Evolutionary conservation across 1,284 basidiomycete genomes (phyloP).

Genomic region (Ceratobasidium sp.): DNA sequence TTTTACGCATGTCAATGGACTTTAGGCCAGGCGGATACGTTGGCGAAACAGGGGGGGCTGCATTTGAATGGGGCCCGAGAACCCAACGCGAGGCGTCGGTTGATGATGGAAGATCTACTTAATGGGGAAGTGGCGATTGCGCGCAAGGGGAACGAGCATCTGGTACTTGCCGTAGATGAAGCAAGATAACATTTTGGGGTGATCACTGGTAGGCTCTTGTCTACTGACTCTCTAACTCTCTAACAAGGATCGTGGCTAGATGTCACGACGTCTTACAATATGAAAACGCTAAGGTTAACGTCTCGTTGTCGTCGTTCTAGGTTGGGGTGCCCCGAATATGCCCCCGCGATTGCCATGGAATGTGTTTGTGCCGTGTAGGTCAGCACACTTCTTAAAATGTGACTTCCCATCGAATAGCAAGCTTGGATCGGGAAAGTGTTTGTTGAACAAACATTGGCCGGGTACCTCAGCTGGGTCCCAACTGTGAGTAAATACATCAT

Average conservation of each 20-base stretch:
- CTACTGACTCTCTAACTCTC: background rate
- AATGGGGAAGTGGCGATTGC: constrained; percentile 33
- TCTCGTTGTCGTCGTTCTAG: too few species aligned
- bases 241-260: background rate
- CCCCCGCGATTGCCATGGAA: too few species aligned
- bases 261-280: background rate
- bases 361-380: too few species aligned
- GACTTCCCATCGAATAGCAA: background rate
- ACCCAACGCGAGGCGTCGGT: constrained; percentile 24
- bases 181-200: constrained; percentile 16
- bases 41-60: constrained; percentile 40
- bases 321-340: too few species aligned
- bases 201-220: background rate
- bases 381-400: too few species aligned
- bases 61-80: constrained; percentile 33
- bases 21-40: constrained; percentile 26
- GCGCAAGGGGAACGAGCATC: constrained; percentile 39
- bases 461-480: too few species aligned
- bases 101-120: constrained; percentile 19
- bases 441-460: too few species aligned
- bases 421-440: too few species aligned
- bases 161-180: constrained; percentile 21
- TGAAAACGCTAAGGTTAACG: background rate
- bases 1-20: background rate
- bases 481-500: too few species aligned